phyloP scores from a whole-genome alignment of 2,329 filamentous ascomycete genomes.

The Teratosphaeria destructans region DNA sequence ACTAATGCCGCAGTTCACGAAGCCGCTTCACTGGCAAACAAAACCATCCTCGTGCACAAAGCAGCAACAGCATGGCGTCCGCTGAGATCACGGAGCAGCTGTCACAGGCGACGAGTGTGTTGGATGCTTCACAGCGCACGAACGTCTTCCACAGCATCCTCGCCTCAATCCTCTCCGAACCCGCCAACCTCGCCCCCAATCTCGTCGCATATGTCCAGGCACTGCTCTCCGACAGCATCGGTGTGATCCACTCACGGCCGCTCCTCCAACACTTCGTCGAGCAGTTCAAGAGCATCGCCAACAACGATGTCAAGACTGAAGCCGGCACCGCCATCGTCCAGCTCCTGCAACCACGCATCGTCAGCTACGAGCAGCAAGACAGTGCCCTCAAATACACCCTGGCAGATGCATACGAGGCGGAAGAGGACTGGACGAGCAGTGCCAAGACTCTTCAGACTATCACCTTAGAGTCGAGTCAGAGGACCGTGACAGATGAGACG shows the following conservation, averaged over 20 bases:
- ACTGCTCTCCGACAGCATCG: constrained; percentile 58
- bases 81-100: constrained; percentile 7
- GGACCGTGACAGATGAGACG: constrained; percentile 69
- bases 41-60: not conserved
- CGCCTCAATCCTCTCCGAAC: constrained; percentile 41
- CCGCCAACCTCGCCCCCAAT: constrained; percentile 44
- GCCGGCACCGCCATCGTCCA: constrained; percentile 62
- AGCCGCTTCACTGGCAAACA: not conserved
- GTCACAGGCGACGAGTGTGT: constrained; percentile 4
- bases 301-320: constrained; percentile 59
- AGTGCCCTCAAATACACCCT: constrained; percentile 69
- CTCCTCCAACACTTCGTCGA: constrained; percentile 58
- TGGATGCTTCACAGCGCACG: constrained; percentile 21
- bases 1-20: not conserved
- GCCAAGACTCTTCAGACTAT: constrained; percentile 73
- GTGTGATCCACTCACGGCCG: constrained; percentile 64
- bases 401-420: constrained; percentile 69
- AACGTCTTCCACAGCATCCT: constrained; percentile 50
- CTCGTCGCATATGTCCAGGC: constrained; percentile 54
- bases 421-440: constrained; percentile 70
- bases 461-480: constrained; percentile 79
- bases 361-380: constrained; percentile 77
- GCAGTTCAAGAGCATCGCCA: constrained; percentile 50
- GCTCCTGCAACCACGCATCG: constrained; percentile 53
- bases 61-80: constrained; percentile 2